Conservation (phyloP, 805 yeast species). For the Candida pseudoglaebosa region DNA sequence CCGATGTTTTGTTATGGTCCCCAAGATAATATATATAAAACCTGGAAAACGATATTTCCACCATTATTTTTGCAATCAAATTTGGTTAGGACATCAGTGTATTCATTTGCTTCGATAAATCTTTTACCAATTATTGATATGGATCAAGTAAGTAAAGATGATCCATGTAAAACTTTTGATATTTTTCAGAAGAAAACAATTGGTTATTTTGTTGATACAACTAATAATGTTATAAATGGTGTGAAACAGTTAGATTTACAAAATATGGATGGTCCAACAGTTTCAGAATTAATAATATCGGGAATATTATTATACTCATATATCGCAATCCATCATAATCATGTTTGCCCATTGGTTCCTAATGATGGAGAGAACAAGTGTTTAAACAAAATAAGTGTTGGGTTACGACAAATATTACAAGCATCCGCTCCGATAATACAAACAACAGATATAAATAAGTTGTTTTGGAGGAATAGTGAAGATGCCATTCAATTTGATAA, state of each 20-base stretch:
- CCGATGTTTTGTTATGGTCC: conserved; percentile 23
- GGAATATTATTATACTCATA: conserved; percentile 24
- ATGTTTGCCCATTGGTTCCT: conserved; percentile 24
- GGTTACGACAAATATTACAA: too few relatives aligned
- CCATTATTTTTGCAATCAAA: conserved; percentile 18
- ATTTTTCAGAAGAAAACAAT: background rate
- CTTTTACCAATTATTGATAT: background rate
- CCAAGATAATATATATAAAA: conserved; percentile 15
- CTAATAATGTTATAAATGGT: background rate
- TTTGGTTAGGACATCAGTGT: conserved; percentile 22
- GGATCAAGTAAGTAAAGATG: conserved; percentile 1
- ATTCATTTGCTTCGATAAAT: conserved; percentile 17
- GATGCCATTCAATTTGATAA: too few relatives aligned
- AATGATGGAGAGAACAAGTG: conserved; percentile 10
- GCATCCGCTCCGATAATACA: too few relatives aligned
- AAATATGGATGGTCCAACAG: conserved; percentile 2
- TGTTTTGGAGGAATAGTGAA: too few relatives aligned
- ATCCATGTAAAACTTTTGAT: background rate
- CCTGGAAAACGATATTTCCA: conserved; percentile 27
- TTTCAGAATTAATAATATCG: conserved; percentile 17
- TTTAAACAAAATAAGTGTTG: too few relatives aligned
- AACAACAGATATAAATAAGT: too few relatives aligned
- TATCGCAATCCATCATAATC: conserved; percentile 29
- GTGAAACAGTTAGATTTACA: background rate
- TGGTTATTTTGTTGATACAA: conserved; percentile 1